A percentile compares a stretch with the other conserved stretches of the same genome.
Conservation (phyloP, 257 asterid species). For the Scutellaria baicalensis region DNA sequence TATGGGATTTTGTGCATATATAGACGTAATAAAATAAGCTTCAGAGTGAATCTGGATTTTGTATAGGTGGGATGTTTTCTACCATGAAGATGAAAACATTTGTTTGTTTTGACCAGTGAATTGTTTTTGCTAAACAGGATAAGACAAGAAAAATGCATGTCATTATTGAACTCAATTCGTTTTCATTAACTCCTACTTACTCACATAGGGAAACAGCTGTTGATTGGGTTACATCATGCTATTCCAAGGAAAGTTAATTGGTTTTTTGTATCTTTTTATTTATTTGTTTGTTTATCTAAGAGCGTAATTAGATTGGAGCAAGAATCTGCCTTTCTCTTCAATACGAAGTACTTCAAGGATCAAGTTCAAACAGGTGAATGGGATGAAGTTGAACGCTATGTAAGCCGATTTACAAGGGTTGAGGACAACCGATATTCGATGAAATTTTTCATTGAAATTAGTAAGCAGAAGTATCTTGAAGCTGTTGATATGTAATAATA, state of each 20-base stretch:
- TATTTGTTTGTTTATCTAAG: no score
- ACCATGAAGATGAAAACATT: not conserved
- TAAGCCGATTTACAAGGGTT: constrained; percentile 87
- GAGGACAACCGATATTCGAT: constrained; percentile 93
- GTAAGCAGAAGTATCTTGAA: constrained; percentile 95
- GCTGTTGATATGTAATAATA: constrained; percentile 53
- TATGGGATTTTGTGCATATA: not conserved
- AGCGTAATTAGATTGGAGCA: constrained; percentile 68
- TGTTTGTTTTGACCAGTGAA: not conserved
- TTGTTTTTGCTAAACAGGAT: not conserved
- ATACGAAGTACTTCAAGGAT: constrained; percentile 90
- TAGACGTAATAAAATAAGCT: not conserved
- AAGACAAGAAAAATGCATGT: not conserved
- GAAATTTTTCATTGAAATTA: constrained; percentile 92
- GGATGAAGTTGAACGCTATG: constrained; percentile 89
- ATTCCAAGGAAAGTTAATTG: not conserved
- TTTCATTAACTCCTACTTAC: not conserved
- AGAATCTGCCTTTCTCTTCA: constrained; percentile 93
- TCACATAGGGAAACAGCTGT: not conserved
- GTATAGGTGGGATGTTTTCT: not conserved
- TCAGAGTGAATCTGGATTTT: not conserved
- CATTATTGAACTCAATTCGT: not conserved
- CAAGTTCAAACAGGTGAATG: constrained; percentile 97
- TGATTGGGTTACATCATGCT: not conserved
- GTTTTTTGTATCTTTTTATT: constrained; percentile 4